Percentiles rank a stretch among this genome's conserved stretches.
These are phyloP conservation scores for Groenewaldozyma sp. DNA, from an alignment of 1,139 yeast species.

Conservation along the genomic window DNA sequence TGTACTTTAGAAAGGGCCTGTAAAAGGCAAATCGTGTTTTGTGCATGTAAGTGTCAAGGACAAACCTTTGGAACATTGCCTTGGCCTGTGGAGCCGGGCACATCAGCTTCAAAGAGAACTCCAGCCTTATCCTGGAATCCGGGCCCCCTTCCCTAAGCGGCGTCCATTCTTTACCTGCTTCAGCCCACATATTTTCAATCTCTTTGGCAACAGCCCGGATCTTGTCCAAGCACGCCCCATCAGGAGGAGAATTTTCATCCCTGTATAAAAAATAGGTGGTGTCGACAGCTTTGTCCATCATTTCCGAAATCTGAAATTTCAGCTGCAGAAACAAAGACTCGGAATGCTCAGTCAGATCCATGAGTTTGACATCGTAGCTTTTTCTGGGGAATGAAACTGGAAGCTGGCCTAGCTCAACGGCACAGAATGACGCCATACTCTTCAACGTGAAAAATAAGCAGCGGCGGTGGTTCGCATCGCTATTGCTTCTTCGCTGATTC, in stretches of 20 bases:
- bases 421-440: conserved; percentile 9
- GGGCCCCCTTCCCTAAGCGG: not conserved
- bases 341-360: not conserved
- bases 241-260: conserved; percentile 5
- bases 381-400: conserved; percentile 8
- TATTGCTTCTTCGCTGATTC: not conserved
- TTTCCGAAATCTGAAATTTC: conserved; percentile 8
- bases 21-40: conserved; percentile 10
- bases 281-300: conserved; percentile 5
- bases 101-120: conserved; percentile 9
- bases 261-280: conserved; percentile 3
- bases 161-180: not conserved
- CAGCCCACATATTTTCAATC: conserved; percentile 1
- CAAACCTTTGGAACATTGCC: conserved; percentile 10
- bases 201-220: not conserved
- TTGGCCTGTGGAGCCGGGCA: conserved; percentile 10
- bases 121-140: conserved; percentile 8
- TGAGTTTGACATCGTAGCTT: conserved; percentile 4
- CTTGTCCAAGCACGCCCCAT: conserved; percentile 1
- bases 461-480: conserved; percentile 5
- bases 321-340: conserved; percentile 3
- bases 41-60: conserved; percentile 12
- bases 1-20: conserved; percentile 9
- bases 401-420: conserved; percentile 12
- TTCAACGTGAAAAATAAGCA: conserved; percentile 8